phyloP scores from a whole-genome alignment of 139 green algal genomes.

The Gonium pectorale region DNA sequence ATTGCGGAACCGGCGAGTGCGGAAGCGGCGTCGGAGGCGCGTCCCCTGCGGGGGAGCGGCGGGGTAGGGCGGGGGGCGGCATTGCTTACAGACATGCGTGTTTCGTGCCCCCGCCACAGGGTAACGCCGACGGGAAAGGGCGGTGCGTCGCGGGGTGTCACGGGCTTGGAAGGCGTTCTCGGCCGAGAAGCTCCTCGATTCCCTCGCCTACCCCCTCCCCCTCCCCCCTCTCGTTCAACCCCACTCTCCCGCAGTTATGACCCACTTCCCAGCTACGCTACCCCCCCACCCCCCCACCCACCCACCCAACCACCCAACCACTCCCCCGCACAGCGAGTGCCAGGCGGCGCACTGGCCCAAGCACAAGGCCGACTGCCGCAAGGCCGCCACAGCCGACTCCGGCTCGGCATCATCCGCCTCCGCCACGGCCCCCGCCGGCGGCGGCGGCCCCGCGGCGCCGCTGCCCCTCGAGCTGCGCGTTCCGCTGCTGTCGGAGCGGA shows the following conservation, averaged over 20 bases:
- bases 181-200: too few species aligned
- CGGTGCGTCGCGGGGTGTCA: background rate
- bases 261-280: background rate
- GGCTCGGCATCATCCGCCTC: background rate
- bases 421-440: background rate
- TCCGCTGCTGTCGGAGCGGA: background rate
- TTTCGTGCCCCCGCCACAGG: too few species aligned
- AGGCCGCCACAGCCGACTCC: background rate
- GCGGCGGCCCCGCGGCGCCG: background rate
- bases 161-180: too few species aligned
- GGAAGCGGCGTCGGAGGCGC: too few species aligned
- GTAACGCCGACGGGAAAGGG: background rate
- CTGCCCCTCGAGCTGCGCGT: constrained; percentile 1
- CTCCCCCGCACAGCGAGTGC: background rate
- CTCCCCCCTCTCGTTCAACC: background rate
- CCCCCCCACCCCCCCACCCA: too few species aligned
- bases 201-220: background rate
- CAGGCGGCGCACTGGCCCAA: constrained; percentile 23
- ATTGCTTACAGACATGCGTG: too few species aligned
- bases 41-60: too few species aligned
- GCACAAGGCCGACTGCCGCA: constrained; percentile 16
- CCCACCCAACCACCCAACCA: background rate
- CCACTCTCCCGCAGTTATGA: background rate
- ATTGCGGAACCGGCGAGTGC: too few species aligned
- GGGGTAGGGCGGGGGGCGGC: too few species aligned